phyloP scores from a whole-genome alignment of 2,329 filamentous ascomycete species.

The Cladophialophora bantiana region DNA sequence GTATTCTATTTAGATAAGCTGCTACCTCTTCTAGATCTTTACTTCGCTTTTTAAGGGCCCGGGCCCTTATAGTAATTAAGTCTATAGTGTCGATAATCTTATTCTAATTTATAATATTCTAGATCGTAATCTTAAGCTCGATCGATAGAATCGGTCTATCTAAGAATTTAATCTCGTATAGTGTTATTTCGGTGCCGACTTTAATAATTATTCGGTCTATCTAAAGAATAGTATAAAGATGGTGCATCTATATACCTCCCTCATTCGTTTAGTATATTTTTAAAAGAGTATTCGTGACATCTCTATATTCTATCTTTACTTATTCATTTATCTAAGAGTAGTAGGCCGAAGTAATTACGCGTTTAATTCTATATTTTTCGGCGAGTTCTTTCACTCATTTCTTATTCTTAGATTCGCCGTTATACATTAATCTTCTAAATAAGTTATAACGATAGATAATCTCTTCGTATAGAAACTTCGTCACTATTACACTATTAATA shows the following conservation, averaged over 20 bases:
- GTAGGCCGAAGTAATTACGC: not conserved
- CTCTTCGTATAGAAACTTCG: not conserved
- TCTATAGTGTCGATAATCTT: not conserved
- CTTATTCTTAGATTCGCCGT: conserved; percentile 3
- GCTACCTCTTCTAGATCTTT: not conserved
- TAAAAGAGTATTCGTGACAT: not conserved
- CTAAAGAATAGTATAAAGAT: conserved; percentile 2
- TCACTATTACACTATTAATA: too few species aligned
- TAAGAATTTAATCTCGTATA: conserved; percentile 3
- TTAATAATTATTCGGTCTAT: conserved; percentile 3
- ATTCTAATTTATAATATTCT: conserved; percentile 6
- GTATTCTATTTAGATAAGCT: not conserved
- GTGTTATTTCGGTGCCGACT: not conserved
- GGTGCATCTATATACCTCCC: not conserved
- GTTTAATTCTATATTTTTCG: not conserved
- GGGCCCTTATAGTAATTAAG: not conserved
- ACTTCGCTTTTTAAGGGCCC: not conserved
- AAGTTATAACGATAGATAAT: not conserved
- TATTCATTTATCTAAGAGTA: not conserved
- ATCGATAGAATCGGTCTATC: conserved; percentile 2
- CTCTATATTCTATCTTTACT: conserved; percentile 2
- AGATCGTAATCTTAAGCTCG: conserved; percentile 1
- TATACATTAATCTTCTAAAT: not conserved
- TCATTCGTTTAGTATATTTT: not conserved
- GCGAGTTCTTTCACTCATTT: not conserved